Conservation (phyloP, 441 rosid genomes). For the Aleurites moluccanus region DNA sequence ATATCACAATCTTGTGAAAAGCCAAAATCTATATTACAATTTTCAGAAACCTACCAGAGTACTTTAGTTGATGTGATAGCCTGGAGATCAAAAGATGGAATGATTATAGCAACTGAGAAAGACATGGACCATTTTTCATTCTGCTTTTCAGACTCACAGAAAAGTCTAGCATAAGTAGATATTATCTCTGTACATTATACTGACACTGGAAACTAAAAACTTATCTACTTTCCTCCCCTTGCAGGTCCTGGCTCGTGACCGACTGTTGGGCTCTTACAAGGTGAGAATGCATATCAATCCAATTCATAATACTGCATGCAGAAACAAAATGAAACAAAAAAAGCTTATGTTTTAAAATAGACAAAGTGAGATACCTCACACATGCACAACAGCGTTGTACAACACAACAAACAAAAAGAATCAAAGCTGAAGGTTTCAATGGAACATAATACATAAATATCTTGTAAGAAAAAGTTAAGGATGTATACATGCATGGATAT, state of each 20-base stretch:
- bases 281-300: slow-evolving; percentile 33
- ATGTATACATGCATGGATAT: background rate
- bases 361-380: background rate
- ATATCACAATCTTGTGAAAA: background rate
- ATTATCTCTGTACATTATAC: background rate
- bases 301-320: background rate
- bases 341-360: background rate
- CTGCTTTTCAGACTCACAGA: background rate
- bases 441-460: background rate
- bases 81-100: background rate
- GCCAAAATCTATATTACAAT: background rate
- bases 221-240: slow-evolving; percentile 13
- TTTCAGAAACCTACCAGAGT: background rate
- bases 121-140: slow-evolving; percentile 3
- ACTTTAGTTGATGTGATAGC: background rate
- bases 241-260: slow-evolving; percentile 93
- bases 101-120: slow-evolving; percentile 4
- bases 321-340: background rate
- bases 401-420: background rate
- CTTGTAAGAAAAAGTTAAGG: background rate
- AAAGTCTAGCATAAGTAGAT: background rate
- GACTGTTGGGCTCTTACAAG: slow-evolving; percentile 91
- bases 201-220: slow-evolving; percentile 5
- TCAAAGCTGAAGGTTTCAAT: background rate
- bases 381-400: background rate